These are phyloP conservation scores for Wickerhamomyces rabaulensis DNA, from an alignment of 805 yeast genomes.

Conservation along the genomic window DNA sequence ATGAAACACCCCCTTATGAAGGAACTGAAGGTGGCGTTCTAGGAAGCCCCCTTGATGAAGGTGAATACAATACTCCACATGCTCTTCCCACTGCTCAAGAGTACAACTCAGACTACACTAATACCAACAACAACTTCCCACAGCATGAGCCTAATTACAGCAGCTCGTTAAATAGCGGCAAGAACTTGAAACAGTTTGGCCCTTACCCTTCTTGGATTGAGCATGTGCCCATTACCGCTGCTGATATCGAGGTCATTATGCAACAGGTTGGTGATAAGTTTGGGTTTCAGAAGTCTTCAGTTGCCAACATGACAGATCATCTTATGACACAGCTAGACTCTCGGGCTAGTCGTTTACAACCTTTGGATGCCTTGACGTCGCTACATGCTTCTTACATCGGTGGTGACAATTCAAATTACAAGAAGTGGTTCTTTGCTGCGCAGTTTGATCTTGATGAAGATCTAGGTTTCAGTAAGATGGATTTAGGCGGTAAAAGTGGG, in stretches of 20 bases:
- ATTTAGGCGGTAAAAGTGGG: slow-evolving; percentile 41
- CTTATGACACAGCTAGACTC: slow-evolving; percentile 81
- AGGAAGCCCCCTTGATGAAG: background rate
- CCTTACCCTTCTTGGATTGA: slow-evolving; percentile 18
- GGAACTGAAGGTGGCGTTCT: background rate
- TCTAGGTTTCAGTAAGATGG: slow-evolving; percentile 51
- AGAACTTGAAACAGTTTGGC: background rate
- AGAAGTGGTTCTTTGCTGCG: slow-evolving; percentile 90
- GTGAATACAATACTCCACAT: background rate
- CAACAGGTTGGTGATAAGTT: slow-evolving; percentile 52
- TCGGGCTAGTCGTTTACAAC: slow-evolving; percentile 73
- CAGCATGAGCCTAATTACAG: background rate
- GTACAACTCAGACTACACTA: background rate
- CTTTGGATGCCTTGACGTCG: slow-evolving; percentile 64
- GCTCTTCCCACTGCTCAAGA: background rate
- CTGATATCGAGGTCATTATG: slow-evolving; percentile 59
- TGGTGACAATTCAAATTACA: slow-evolving; percentile 80
- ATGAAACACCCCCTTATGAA: background rate
- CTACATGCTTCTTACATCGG: slow-evolving; percentile 91
- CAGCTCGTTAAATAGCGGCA: background rate
- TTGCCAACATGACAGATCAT: slow-evolving; percentile 76
- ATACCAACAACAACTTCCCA: background rate
- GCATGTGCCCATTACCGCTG: slow-evolving; percentile 68
- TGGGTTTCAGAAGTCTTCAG: slow-evolving; percentile 82
- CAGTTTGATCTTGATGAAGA: slow-evolving; percentile 72